Conservation (phyloP, 2,329 filamentous ascomycete species). For the Zymoseptoria crescenta region DNA sequence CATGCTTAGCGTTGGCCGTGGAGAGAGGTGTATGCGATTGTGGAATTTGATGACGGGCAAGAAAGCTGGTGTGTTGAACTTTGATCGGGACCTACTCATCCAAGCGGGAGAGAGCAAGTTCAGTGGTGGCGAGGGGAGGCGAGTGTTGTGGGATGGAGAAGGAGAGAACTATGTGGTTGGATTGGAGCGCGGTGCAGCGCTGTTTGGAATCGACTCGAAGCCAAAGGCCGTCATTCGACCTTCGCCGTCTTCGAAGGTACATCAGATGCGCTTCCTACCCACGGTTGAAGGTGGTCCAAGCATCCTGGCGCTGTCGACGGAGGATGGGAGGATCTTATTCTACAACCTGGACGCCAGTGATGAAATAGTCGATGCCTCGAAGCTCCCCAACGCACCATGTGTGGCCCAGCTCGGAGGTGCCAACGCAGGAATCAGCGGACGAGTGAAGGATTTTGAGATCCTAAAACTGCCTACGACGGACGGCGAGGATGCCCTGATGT, state of each 20-base stretch:
- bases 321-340: slow-evolving; percentile 81
- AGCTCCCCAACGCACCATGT: slow-evolving; percentile 36
- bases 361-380: slow-evolving; percentile 22
- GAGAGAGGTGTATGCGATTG: slow-evolving; percentile 82
- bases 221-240: slow-evolving; percentile 68
- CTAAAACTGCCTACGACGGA: slow-evolving; percentile 38
- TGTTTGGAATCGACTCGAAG: slow-evolving; percentile 83
- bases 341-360: slow-evolving; percentile 52
- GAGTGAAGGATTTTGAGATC: slow-evolving; percentile 84
- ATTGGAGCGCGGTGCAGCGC: slow-evolving; percentile 76
- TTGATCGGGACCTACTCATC: slow-evolving; percentile 62
- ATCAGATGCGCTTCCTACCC: slow-evolving; percentile 67
- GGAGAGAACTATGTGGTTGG: slow-evolving; percentile 80
- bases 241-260: slow-evolving; percentile 66
- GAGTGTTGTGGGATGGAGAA: slow-evolving; percentile 69
- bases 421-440: slow-evolving; percentile 53
- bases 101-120: slow-evolving; percentile 70
- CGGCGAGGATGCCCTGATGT: slow-evolving; percentile 40
- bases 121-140: slow-evolving; percentile 72
- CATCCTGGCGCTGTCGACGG: slow-evolving; percentile 71
- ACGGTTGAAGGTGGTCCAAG: slow-evolving; percentile 35
- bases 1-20: slow-evolving; percentile 86
- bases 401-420: slow-evolving; percentile 70
- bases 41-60: slow-evolving; percentile 97
- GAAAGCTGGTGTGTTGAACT: slow-evolving; percentile 88